These are phyloP conservation scores for Dillenia turbinata DNA, from an alignment of 164 flowering plant species.

Conservation along the genomic window DNA sequence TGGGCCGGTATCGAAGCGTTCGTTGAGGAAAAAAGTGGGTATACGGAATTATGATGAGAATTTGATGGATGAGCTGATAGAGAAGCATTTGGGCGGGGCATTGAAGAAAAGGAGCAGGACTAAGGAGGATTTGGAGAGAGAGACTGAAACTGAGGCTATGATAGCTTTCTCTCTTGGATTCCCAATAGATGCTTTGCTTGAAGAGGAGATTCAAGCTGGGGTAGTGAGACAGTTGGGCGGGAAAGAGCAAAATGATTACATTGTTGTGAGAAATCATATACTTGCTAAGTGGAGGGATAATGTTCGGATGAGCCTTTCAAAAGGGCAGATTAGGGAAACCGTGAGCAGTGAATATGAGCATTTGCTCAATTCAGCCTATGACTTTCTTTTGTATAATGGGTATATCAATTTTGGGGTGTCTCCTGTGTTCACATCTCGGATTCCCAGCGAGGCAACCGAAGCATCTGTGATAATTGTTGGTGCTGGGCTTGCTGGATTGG, in stretches of 20 bases:
- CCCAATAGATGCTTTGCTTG: constrained; percentile 77
- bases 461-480: constrained; percentile 83
- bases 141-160: constrained; percentile 88
- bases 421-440: constrained; percentile 39
- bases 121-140: constrained; percentile 69
- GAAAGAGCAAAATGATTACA: constrained; percentile 84
- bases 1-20: constrained; percentile 42
- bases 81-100: constrained; percentile 57
- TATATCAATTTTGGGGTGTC: constrained; percentile 90
- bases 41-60: constrained; percentile 61
- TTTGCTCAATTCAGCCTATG: constrained; percentile 67
- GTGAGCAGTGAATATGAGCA: constrained; percentile 69
- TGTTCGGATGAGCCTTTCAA: constrained; percentile 65
- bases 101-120: constrained; percentile 55
- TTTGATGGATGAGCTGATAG: constrained; percentile 75
- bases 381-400: constrained; percentile 71
- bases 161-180: constrained; percentile 85
- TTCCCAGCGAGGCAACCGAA: constrained; percentile 46
- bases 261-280: constrained; percentile 92
- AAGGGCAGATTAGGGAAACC: constrained; percentile 67
- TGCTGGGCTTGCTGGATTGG: constrained; percentile 86
- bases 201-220: constrained; percentile 74
- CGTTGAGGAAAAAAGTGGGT: constrained; percentile 49
- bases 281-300: constrained; percentile 81
- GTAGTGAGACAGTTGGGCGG: constrained; percentile 80